A percentile compares a stretch with the other conserved stretches of the same genome.
These are phyloP conservation scores for Erucastrum elatum DNA, from an alignment of 345 rosid species.

Conservation along the genomic window DNA sequence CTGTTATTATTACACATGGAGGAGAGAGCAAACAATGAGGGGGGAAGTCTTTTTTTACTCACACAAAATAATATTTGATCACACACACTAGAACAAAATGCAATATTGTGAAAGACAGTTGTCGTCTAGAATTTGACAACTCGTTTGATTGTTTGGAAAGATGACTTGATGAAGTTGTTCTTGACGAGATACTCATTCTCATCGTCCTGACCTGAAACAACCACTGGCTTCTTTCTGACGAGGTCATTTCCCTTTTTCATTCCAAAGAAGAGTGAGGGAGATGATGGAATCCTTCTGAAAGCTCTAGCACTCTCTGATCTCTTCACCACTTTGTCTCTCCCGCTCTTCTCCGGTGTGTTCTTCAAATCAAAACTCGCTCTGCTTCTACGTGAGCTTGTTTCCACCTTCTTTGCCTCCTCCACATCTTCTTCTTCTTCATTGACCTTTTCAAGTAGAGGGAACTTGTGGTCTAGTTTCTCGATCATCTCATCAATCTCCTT, in stretches of 20 bases:
- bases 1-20: conserved; percentile 54
- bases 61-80: conserved; percentile 22
- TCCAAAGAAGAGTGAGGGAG: conserved; percentile 76
- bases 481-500: conserved; percentile 55
- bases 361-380: conserved; percentile 41
- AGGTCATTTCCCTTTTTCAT: conserved; percentile 85
- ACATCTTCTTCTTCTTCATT: conserved; percentile 27
- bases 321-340: conserved; percentile 49
- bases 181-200: conserved; percentile 49
- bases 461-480: conserved; percentile 52
- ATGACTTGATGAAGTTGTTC: conserved; percentile 72
- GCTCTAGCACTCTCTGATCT: conserved; percentile 89
- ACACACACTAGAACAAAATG: neutral
- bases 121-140: conserved; percentile 50
- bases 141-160: conserved; percentile 71
- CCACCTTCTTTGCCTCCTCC: conserved; percentile 24
- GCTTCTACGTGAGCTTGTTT: conserved; percentile 32
- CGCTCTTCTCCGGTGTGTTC: conserved; percentile 47
- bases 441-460: conserved; percentile 50
- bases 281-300: conserved; percentile 78
- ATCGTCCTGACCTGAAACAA: conserved; percentile 59
- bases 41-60: conserved; percentile 18
- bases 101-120: neutral
- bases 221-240: conserved; percentile 71
- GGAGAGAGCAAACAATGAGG: conserved; percentile 11